Evolutionary conservation across 192 early-diverging fungal species (phyloP).

Genomic region (Phlyctochytrium arcticum): DNA sequence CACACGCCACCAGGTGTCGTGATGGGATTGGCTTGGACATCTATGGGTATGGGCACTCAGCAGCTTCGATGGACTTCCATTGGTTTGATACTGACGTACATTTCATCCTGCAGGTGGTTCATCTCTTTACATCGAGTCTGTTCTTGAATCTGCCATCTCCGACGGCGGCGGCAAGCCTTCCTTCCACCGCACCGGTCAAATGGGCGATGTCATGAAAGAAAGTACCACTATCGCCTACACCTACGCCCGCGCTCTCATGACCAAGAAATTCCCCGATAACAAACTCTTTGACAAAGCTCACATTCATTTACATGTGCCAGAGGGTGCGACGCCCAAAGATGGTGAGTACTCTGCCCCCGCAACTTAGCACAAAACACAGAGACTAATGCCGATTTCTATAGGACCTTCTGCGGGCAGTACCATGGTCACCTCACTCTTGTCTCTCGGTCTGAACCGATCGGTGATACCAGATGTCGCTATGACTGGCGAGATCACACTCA

Average conservation of each 20-base stretch:
- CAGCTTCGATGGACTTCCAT: constrained; percentile 3
- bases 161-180: constrained; percentile 49
- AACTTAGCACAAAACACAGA: background rate
- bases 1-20: constrained; percentile 88
- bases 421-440: constrained; percentile 92
- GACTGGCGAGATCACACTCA: constrained; percentile 98
- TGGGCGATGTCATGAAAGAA: constrained; percentile 99
- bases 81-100: background rate
- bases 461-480: constrained; percentile 83
- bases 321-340: constrained; percentile 97
- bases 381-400: constrained; percentile 11
- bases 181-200: constrained; percentile 87
- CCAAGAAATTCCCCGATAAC: constrained; percentile 72
- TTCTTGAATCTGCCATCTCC: constrained; percentile 71
- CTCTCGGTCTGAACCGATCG: constrained; percentile 79
- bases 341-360: constrained; percentile 42
- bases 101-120: constrained; percentile 62
- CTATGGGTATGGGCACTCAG: constrained; percentile 86
- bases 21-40: constrained; percentile 98
- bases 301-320: constrained; percentile 95
- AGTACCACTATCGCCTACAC: constrained; percentile 94
- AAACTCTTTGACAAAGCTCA: constrained; percentile 86
- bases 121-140: constrained; percentile 92
- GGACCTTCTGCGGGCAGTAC: constrained; percentile 93
- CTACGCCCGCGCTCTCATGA: constrained; percentile 82